These are phyloP conservation scores for Curvularia verruculosa DNA, from an alignment of 2,329 filamentous ascomycete species.

Conservation along the genomic window DNA sequence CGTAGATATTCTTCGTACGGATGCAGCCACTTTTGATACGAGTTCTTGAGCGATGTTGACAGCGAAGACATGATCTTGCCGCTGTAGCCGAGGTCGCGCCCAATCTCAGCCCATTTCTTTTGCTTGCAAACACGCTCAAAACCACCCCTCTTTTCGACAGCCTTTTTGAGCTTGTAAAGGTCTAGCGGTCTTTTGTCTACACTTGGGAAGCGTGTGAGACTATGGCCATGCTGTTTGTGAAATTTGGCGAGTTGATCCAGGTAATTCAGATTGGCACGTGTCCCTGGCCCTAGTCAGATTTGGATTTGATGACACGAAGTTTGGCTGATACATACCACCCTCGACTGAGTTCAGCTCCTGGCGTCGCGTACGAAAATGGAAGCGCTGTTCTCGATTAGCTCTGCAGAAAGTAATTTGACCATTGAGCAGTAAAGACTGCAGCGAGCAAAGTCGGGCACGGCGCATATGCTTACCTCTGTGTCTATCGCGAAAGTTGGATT, in stretches of 20 bases:
- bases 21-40: slow-evolving; percentile 94
- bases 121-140: slow-evolving; percentile 96
- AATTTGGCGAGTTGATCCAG: slow-evolving; percentile 94
- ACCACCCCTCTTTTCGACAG: slow-evolving; percentile 90
- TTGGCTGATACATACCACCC: slow-evolving; percentile 72
- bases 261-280: slow-evolving; percentile 93
- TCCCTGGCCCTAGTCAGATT: slow-evolving; percentile 63
- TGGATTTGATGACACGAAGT: background rate
- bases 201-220: slow-evolving; percentile 90
- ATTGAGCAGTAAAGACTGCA: background rate
- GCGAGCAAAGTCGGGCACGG: background rate
- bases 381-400: slow-evolving; percentile 67
- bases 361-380: slow-evolving; percentile 94
- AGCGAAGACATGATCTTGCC: slow-evolving; percentile 99
- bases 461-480: slow-evolving; percentile 74
- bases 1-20: slow-evolving; percentile 95
- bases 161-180: slow-evolving; percentile 94
- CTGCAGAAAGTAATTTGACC: background rate
- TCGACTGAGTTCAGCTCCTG: slow-evolving; percentile 98
- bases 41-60: slow-evolving; percentile 97
- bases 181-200: slow-evolving; percentile 98
- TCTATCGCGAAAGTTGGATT: slow-evolving; percentile 95
- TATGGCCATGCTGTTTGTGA: slow-evolving; percentile 94
- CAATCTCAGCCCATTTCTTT: slow-evolving; percentile 99
- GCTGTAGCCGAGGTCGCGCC: slow-evolving; percentile 93